Evolutionary conservation across 176 grass and related monocot species (phyloP).

Genomic region (Typha latifolia): DNA sequence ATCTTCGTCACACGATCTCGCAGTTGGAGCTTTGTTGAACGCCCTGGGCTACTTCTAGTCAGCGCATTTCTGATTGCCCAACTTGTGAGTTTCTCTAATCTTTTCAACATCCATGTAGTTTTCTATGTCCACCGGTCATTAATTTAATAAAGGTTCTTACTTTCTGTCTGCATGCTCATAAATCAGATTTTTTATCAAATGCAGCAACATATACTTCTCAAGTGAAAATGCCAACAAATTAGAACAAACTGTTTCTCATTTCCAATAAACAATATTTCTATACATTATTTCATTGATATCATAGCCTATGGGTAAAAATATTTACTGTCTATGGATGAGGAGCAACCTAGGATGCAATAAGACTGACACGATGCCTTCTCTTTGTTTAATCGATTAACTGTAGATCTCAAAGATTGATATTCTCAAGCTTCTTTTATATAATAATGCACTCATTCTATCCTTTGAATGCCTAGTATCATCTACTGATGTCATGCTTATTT

Average conservation of each 20-base stretch:
- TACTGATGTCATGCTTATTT: no score
- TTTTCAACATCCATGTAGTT: neutral
- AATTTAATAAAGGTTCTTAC: neutral
- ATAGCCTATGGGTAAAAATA: neutral
- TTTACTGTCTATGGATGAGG: neutral
- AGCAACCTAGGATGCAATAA: neutral
- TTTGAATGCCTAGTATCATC: no score
- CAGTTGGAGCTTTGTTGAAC: slow-evolving; percentile 75
- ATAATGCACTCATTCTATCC: no score
- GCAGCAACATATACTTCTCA: neutral
- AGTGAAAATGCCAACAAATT: neutral
- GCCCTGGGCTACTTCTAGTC: slow-evolving; percentile 70
- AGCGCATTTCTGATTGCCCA: slow-evolving; percentile 77
- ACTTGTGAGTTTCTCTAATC: slow-evolving; percentile 35
- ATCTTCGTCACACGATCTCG: slow-evolving; percentile 94
- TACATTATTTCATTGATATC: neutral
- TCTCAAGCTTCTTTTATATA: no score
- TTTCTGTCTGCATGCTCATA: neutral
- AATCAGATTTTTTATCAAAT: neutral
- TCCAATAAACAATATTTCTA: neutral
- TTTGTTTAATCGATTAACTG: no score
- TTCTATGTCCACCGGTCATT: neutral
- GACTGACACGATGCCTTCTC: no score
- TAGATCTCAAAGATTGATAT: no score
- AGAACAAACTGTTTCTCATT: neutral